Conservation (phyloP, 148 eudicot genomes). For the Chenopodium formosanum region DNA sequence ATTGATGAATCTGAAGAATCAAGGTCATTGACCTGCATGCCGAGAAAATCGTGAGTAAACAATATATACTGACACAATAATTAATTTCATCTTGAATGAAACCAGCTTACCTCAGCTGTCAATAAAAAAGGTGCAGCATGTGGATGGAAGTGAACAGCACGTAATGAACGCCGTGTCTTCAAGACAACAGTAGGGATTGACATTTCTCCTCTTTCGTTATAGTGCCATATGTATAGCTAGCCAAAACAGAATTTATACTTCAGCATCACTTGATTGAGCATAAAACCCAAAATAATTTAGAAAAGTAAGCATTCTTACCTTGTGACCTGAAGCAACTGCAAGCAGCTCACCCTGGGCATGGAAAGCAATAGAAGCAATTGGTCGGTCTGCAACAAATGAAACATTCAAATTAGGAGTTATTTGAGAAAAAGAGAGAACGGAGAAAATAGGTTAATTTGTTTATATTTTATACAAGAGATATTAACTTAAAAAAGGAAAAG, state of each 20-base stretch:
- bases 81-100: neutral
- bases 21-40: constrained; percentile 85
- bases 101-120: constrained; percentile 86
- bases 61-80: neutral
- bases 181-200: constrained; percentile 73
- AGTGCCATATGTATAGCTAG: constrained; percentile 95
- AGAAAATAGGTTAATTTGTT: neutral
- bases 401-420: constrained; percentile 12
- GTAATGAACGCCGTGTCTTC: constrained; percentile 92
- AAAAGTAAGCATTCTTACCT: constrained; percentile 45
- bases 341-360: constrained; percentile 93
- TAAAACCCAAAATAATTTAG: neutral
- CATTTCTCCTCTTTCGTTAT: constrained; percentile 74
- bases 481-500: neutral
- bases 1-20: constrained; percentile 88
- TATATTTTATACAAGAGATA: neutral
- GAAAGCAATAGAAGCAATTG: constrained; percentile 97
- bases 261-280: constrained; percentile 10
- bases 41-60: constrained; percentile 11
- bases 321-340: constrained; percentile 98
- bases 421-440: neutral
- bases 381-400: constrained; percentile 64
- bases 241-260: neutral
- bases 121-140: constrained; percentile 87
- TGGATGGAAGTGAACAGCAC: constrained; percentile 99